Evolutionary conservation across 1,284 basidiomycete genomes (phyloP), one percentile per base, ranked within the genome.

Genomic region (Ceratobasidium papillatum): DNA sequence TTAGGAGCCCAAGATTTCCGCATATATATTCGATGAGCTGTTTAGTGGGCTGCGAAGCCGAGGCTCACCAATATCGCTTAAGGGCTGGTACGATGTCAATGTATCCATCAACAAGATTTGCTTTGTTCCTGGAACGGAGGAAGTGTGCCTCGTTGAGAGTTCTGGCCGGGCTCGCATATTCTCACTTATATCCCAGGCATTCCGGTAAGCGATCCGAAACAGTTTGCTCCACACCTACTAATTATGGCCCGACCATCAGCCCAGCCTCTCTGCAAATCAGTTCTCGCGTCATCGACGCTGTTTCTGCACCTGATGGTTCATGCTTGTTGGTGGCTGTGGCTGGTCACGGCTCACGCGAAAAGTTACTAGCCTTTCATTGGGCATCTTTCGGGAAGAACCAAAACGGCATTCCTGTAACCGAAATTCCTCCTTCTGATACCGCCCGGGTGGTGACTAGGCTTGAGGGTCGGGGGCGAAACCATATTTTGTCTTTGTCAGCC

Each of bases 321-420:
- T 75, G 65, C 45, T 30, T 75, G 47, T 36, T 75, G 11, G 32
- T 71, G 32, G 27, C 36, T 19, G 30, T 63, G 1, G 27, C 9
- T 14, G n/a, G 36, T 17, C 30, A 49, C n/a, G 56, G 27, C 3
- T 27, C 17, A 14, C 73, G 14, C 0, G 45, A 56, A n/a, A 69
- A 27, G 5, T 74, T 86, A 17, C 79, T 79, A 2, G 84, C 85
- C 5, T 87, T 86, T 77, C 89, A 89, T 75, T 88, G 87, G 86
- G 81, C 81, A 2, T 87, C 86, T 0, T 89, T 90, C 77, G 88
- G 88, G 1, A 85, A 85, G 0, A 83, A 47, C 78, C 81, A 14
- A 87, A 87, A 8, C 82, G 86, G 27, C 47, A 77, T 56, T 8
- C 34, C 43, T 4, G 49, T 49, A 11, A 11, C 38, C 76, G 80